These are phyloP conservation scores for Piper longum DNA, from an alignment of 164 flowering plant species.

Conservation along the genomic window DNA sequence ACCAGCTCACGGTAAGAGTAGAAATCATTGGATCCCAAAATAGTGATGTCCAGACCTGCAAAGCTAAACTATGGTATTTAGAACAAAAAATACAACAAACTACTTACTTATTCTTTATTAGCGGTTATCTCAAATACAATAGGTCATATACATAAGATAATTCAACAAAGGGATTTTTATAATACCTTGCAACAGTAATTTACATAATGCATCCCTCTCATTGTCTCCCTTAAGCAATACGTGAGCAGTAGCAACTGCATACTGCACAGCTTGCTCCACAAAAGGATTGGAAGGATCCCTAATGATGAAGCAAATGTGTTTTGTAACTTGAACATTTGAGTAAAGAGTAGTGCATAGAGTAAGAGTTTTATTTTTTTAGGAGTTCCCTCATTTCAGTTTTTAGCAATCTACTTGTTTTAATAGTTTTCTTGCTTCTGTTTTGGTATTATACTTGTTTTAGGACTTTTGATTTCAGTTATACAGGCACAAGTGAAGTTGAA, in stretches of 20 bases:
- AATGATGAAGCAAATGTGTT: slow-evolving; percentile 12
- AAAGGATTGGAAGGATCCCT: slow-evolving; percentile 82
- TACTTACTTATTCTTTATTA: not conserved
- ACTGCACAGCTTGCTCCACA: slow-evolving; percentile 84
- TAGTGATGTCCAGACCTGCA: slow-evolving; percentile 97
- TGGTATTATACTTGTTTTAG: no score
- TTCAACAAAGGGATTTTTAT: slow-evolving; percentile 2
- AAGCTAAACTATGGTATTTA: slow-evolving; percentile 18
- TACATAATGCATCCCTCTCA: slow-evolving; percentile 43
- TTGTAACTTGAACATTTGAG: no score
- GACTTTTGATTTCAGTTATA: no score
- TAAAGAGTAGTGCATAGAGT: no score
- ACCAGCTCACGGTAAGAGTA: slow-evolving; percentile 94
- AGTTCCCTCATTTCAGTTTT: no score
- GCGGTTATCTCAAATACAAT: not conserved
- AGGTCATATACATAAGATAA: not conserved
- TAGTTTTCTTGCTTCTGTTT: no score
- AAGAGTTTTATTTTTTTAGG: no score
- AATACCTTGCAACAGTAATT: slow-evolving; percentile 69
- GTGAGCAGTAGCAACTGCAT: slow-evolving; percentile 67
- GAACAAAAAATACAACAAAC: slow-evolving; percentile 5
- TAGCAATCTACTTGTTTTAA: no score
- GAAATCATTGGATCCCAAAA: slow-evolving; percentile 85
- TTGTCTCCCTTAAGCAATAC: slow-evolving; percentile 32
- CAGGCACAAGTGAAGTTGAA: no score